Conservation (phyloP, 2,329 filamentous ascomycete genomes). For the Stenocarpella maydis region DNA sequence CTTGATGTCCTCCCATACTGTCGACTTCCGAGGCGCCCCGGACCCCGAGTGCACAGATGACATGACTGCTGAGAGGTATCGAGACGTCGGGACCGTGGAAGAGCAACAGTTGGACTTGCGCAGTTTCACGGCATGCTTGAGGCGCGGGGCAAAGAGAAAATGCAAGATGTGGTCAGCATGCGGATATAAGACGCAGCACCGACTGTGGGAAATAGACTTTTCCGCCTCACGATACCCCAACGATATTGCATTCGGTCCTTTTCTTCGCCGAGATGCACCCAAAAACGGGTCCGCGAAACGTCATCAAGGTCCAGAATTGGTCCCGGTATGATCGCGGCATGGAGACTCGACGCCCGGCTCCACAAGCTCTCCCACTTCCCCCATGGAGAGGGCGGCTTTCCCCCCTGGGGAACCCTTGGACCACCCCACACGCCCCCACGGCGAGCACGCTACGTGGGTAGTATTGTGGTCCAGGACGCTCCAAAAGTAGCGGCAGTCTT, state of each 20-base stretch:
- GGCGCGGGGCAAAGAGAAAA: neutral
- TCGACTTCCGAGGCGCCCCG: constrained; percentile 15
- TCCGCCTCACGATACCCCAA: neutral
- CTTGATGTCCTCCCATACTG: constrained; percentile 29
- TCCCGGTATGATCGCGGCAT: constrained; percentile 4
- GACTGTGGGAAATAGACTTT: neutral
- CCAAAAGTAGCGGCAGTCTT: neutral
- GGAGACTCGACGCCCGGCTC: constrained; percentile 3
- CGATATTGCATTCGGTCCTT: constrained; percentile 12
- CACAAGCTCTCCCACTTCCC: constrained; percentile 10
- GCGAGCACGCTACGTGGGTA: constrained; percentile 9
- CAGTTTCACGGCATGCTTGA: neutral
- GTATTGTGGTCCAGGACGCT: constrained; percentile 3
- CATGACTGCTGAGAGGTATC: neutral
- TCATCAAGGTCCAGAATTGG: constrained; percentile 7
- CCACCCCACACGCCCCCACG: constrained; percentile 7
- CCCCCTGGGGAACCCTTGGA: constrained; percentile 22
- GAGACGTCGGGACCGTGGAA: neutral
- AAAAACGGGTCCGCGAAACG: constrained; percentile 19
- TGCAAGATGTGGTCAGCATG: neutral
- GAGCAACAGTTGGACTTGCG: neutral
- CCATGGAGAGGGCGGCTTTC: constrained; percentile 19
- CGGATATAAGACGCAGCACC: neutral
- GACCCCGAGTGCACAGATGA: constrained; percentile 4
- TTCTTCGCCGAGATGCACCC: constrained; percentile 22